Base-by-base conservation (phyloP, 371 early-diverging fungal genomes). In the Umbelopsis sp. region DNA sequence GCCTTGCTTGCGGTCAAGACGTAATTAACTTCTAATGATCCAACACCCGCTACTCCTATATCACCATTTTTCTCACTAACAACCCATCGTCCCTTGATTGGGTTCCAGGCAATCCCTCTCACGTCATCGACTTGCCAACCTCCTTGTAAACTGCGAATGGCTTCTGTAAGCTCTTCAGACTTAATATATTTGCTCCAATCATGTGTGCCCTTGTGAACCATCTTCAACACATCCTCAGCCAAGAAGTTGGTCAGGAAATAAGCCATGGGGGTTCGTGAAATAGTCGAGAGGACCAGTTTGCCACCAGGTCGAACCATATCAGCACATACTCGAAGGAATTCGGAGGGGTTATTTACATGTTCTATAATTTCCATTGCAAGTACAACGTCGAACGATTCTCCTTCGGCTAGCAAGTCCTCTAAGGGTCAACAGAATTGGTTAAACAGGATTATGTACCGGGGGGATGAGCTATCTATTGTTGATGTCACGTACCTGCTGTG, bases 301-400 rank as follows among this genome's bases (percentile, higher is more conserved):
- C 94, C 97, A 3, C 85, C 86, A 3, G 95, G 92, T 73, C 89
- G 77, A 18, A 73, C 72, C 38, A 97, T 78, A 11, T 84, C 70
- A 20, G 85, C 78, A 51, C 93, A 88, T 0, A 89, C 84, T 35
- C 77, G 71, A 16, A 96, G 78, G 74, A 98, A 97, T 12, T 75
- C 76, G 5, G 77, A 69, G 0, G 94, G 93, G 64, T 94, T 86
- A 12, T 81, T 81, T 18, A 98, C 97, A 70, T 97, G 97, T 80
- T 98, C 98, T 66, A 97, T 89, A 35, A 97, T 91, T 74, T 98
- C 98, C 80, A 96, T 80, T 0, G 94, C 92, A 41, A 90, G 86
- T 11, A 98, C 96, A 3, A 87, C 85, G 72, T 96, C 97, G 75
- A 93, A 97, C 9, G 72, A 70, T 65, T 76, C 79, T n/a, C 79